Evolutionary conservation across 78 protist species (phyloP), one percentile per base, ranked within the genome.

Genomic region (Pigoraptor vietnamica): DNA sequence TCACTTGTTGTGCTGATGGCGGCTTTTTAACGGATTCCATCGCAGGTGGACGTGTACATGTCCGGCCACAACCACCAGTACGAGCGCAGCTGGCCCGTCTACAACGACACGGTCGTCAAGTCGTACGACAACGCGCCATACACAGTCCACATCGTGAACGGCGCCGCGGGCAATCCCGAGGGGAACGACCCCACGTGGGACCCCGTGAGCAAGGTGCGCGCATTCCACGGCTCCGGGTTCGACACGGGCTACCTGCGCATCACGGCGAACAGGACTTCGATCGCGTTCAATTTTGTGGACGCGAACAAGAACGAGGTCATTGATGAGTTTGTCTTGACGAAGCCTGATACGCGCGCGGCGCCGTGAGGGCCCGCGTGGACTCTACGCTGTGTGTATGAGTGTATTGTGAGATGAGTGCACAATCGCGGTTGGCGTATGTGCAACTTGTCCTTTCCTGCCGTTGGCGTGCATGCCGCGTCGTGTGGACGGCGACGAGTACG

Each of bases 11-110:
- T n/a, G n/a, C n/a, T n/a, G n/a, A n/a, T n/a, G n/a, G n/a, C n/a
- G n/a, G n/a, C n/a, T n/a, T n/a, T n/a, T n/a, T n/a, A n/a, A n/a
- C n/a, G n/a, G n/a, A n/a, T n/a, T n/a, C n/a, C 67, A 23, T 82
- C 87, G 34, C 24, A 81, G n/a, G 94, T 92, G 34, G 94, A 92
- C 91, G 33, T 88, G 67, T 89, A 32, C 39, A 32, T 40, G 36
- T 29, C 48, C 29, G 94, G 94, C 24, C 94, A 92, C 90, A 39
- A 48, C 36, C 94, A 92, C 81, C 9, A 35, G 35, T 83, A 83
- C 87, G 87, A 83, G 87, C 87, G 87, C 87, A 21, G n/a, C 21
- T 83, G 2, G 21, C 87, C 87, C 38, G 87, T 83, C 19, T 34
- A 35, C 87, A 83, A 83, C 25, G 38, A 14, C 35, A 83, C 87